A percentile compares a stretch with the other conserved stretches of the same genome.
phyloP scores from a whole-genome alignment of 805 yeast genomes.

The Nakazawaea pomicola region DNA sequence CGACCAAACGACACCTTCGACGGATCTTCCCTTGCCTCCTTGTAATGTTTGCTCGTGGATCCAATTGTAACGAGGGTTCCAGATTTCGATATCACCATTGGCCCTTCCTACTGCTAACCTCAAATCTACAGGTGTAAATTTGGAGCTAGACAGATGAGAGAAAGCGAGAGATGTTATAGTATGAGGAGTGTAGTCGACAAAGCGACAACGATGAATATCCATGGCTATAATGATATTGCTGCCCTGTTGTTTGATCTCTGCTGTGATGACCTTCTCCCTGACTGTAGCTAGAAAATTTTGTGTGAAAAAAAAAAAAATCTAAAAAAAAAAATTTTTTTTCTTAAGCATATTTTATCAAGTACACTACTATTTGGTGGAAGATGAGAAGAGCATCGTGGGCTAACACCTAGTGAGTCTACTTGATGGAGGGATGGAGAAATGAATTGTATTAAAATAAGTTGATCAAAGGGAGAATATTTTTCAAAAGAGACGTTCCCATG shows the following conservation, averaged over 20 bases:
- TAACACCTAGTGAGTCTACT: too few species aligned
- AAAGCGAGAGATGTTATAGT: slow-evolving; percentile 79
- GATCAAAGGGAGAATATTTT: too few species aligned
- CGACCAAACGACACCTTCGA: slow-evolving; percentile 89
- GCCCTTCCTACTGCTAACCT: slow-evolving; percentile 88
- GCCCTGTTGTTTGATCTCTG: too few species aligned
- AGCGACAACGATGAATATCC: slow-evolving; percentile 87
- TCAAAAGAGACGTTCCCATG: slow-evolving; percentile 21
- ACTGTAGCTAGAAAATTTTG: not conserved
- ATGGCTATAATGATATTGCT: slow-evolving; percentile 25
- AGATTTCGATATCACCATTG: slow-evolving; percentile 92
- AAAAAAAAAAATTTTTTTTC: slow-evolving; percentile 2
- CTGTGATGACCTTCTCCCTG: too few species aligned
- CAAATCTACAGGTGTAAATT: slow-evolving; percentile 47
- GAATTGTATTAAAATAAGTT: too few species aligned
- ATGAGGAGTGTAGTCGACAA: slow-evolving; percentile 84
- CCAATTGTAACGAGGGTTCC: slow-evolving; percentile 89
- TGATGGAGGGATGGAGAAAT: too few species aligned
- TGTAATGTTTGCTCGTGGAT: slow-evolving; percentile 64
- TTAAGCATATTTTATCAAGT: too few species aligned
- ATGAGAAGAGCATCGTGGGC: too few species aligned
- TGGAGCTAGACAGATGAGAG: slow-evolving; percentile 51
- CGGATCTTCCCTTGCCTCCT: slow-evolving; percentile 79
- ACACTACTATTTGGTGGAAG: too few species aligned
- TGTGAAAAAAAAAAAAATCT: too few species aligned